Evolutionary conservation across 495 filamentous ascomycete species (phyloP), one percentile per base, ranked within the genome.

Genomic region (Xylaria scruposa): DNA sequence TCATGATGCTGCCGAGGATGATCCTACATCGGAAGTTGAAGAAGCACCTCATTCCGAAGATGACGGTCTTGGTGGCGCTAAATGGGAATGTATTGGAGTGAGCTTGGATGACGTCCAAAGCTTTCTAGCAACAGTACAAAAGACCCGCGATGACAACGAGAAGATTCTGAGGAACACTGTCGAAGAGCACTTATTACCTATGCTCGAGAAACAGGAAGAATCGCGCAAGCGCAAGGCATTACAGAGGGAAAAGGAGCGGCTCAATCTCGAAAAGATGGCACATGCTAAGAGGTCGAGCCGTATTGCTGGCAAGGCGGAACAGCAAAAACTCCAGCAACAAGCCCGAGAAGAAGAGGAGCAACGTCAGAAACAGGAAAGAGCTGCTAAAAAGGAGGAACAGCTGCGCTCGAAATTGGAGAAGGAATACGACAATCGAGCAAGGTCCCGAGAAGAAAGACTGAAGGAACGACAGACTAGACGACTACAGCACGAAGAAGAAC

Each of bases 251-350:
- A 94, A 92, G 77, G 94, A 97, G 75, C 78, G 97, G 40, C 81
- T 92, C 65, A 93, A 90, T 74, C 77, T 95, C 73, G 89, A 95
- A 77, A 92, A 95, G 75, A 85, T 98, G 72, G 94, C 93, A n/a
- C 91, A 91, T 51, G 95, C 96, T 0, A 99, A 99, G 83, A 85
- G 96, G 68, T 98, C 96, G 0, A 95, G 93, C 73, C 90, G 96
- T 62, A 86, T 98, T 62, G 94, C 94, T 44, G 86, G 88, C 66
- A 97, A 94, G 81, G 82, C 89, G 36, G 92, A 97, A 78, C 92
- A 90, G 67, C 93, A 94, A 72, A 90, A 90, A 73, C 80, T 90
- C 67, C 90, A 93, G 31, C 91, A 93, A 68, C 91, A 92, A 67
- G 86, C 87, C 51, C 85, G 82, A 4, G 92, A 94, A 73, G 92